These are phyloP conservation scores for Ascochyta clinopodiicola DNA, from an alignment of 2,329 filamentous ascomycete genomes.

Conservation along the genomic window DNA sequence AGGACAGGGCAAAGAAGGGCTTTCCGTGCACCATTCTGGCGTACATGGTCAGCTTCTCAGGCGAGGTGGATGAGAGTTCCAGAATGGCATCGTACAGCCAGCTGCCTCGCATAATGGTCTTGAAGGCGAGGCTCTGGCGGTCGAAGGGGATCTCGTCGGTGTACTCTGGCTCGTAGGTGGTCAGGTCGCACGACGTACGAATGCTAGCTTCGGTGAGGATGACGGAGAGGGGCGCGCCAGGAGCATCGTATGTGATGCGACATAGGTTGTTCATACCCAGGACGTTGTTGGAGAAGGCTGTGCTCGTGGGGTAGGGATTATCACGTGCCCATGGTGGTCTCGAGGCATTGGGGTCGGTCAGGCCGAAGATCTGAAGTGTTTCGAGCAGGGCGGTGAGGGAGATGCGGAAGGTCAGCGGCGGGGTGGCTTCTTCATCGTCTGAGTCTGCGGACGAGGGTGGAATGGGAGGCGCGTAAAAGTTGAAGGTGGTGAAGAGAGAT, in stretches of 20 bases:
- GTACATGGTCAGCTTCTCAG: slow-evolving; percentile 71
- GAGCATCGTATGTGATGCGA: slow-evolving; percentile 75
- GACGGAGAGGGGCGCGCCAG: slow-evolving; percentile 81
- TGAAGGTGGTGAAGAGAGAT: slow-evolving; percentile 85
- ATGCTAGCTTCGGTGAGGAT: slow-evolving; percentile 86
- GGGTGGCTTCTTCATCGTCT: slow-evolving; percentile 48
- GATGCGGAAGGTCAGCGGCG: slow-evolving; percentile 75
- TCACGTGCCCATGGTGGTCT: slow-evolving; percentile 49
- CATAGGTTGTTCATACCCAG: slow-evolving; percentile 87
- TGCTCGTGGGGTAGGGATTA: slow-evolving; percentile 61
- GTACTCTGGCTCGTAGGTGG: slow-evolving; percentile 75
- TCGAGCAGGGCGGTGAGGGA: slow-evolving; percentile 87
- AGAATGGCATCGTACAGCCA: slow-evolving; percentile 75
- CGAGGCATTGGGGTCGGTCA: slow-evolving; percentile 56
- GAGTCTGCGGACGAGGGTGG: slow-evolving; percentile 44
- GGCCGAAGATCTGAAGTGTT: slow-evolving; percentile 92
- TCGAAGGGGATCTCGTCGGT: slow-evolving; percentile 87
- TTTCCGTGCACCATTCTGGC: slow-evolving; percentile 35
- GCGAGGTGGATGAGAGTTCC: slow-evolving; percentile 73
- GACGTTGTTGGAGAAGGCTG: slow-evolving; percentile 83
- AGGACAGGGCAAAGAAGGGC: slow-evolving; percentile 79
- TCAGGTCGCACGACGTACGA: slow-evolving; percentile 76
- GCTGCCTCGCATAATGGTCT: slow-evolving; percentile 88
- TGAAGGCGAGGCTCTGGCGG: slow-evolving; percentile 79
- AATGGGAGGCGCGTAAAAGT: slow-evolving; percentile 63